Conservation (phyloP, 2,329 filamentous ascomycete genomes). For the Pleomassaria siparia region DNA sequence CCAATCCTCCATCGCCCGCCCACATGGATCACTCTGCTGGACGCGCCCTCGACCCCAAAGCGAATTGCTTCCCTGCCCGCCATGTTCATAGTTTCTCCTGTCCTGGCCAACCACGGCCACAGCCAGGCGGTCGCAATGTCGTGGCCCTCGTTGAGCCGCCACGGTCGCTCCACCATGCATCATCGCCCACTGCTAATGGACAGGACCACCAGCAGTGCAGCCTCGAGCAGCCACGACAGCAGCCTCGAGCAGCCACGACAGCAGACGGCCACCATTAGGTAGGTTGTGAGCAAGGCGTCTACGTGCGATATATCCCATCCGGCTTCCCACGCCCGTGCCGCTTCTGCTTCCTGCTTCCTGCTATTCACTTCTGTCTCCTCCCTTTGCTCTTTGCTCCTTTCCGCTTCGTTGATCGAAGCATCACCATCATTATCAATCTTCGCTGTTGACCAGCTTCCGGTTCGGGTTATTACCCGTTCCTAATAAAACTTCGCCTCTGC, state of each 20-base stretch:
- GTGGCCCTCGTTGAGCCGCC: slow-evolving; percentile 41
- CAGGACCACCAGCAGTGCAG: slow-evolving; percentile 32
- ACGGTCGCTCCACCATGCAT: slow-evolving; percentile 27
- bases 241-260: slow-evolving; percentile 29
- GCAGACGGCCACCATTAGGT: slow-evolving; percentile 22
- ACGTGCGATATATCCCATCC: slow-evolving; percentile 38
- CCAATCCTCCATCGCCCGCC: slow-evolving; percentile 32
- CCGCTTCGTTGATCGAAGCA: slow-evolving; percentile 51
- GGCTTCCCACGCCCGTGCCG: slow-evolving; percentile 27
- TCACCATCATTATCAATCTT: slow-evolving; percentile 35
- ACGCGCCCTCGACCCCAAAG: slow-evolving; percentile 26
- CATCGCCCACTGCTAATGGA: slow-evolving; percentile 29
- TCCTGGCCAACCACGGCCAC: slow-evolving; percentile 30
- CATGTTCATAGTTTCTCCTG: slow-evolving; percentile 10
- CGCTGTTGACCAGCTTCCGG: slow-evolving; percentile 49
- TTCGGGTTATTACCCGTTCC: slow-evolving; percentile 40
- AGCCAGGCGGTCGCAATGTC: slow-evolving; percentile 27
- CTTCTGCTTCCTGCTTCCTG: slow-evolving; percentile 23
- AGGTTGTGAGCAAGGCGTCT: slow-evolving; percentile 31
- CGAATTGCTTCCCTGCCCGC: slow-evolving; percentile 21
- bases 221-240: slow-evolving; percentile 28
- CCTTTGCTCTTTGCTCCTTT: slow-evolving; percentile 30
- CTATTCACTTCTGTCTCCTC: slow-evolving; percentile 39
- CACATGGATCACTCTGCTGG: slow-evolving; percentile 5
- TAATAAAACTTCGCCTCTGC: slow-evolving; percentile 29